Evolutionary conservation across 2,329 filamentous ascomycete genomes (phyloP), one percentile per base, ranked within the genome.

Genomic region (Bimuria novae-zelandiae): DNA sequence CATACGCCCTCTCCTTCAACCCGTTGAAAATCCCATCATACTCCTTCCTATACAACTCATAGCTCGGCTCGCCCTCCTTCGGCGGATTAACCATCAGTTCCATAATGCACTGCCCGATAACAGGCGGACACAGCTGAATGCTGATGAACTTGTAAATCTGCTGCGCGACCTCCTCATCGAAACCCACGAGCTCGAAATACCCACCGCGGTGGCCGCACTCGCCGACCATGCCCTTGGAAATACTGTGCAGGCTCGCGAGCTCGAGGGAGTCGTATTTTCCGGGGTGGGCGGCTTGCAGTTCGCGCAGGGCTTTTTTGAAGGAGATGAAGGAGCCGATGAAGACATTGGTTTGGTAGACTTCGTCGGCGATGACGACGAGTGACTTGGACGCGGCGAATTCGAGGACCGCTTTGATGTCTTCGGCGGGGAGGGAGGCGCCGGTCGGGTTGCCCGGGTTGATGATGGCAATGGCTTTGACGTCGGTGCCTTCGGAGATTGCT

Each of bases 361-460:
- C 94, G 70, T 99, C 94, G 47, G 94, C 94, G 68, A 99, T 84
- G 61, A 97, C 81, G 51, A 97, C 92, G 22, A 99, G 83, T 64
- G 88, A 85, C 80, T 97, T 86, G 74, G 92, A 82, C 23, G 86
- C 87, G 33, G 94, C 93, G 59, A 97, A 89, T 60, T 94, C 85
- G 62, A 97, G 83, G n/a, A 97, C 90, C 46, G 83, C 82, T 68
- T 88, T 86, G 74, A 99, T 87, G 69, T 97, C 91, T 17, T 85
- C 82, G 60, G 89, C 83, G 30, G 87, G 80, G 16, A 99, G 84
- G 48, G 88, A 94, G 45, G 92, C 91, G 62, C 94, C 94, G 2
- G 94, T 99, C 3, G 94, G 94, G 79, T 99, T 99, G 54, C 94
- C 94, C 0, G 94, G 94, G 82, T 99, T 99, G 81, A 99, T 99